These are phyloP conservation scores for Phytophthora litchii DNA, from an alignment of 352 stramenopile genomes.

Conservation along the genomic window DNA sequence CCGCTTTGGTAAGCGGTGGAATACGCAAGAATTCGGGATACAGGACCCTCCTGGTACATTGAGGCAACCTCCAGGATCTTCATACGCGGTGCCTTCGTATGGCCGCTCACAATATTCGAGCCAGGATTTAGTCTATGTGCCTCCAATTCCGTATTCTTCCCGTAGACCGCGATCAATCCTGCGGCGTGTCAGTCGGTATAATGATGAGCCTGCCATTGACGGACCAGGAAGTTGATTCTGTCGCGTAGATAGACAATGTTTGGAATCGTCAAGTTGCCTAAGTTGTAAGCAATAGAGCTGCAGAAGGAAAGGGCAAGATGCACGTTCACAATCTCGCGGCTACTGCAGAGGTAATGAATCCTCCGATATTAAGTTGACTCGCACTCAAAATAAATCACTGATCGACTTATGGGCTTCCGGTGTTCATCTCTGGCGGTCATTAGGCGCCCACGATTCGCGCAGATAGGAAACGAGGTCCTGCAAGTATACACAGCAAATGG, in stretches of 20 bases:
- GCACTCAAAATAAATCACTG: conserved; percentile 35
- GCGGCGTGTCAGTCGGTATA: conserved; percentile 61
- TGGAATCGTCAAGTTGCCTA: neutral
- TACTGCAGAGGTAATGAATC: conserved; percentile 9
- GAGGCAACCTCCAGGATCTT: conserved; percentile 10
- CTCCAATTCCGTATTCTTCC: conserved; percentile 28
- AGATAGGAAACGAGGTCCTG: conserved; percentile 66
- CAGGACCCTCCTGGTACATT: conserved; percentile 34
- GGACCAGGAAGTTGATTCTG: conserved; percentile 12
- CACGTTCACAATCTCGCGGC: conserved; percentile 10
- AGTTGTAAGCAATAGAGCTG: neutral
- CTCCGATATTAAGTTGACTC: conserved; percentile 2
- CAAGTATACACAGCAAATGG: conserved; percentile 3
- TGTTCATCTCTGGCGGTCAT: conserved; percentile 15
- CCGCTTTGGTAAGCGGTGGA: conserved; percentile 67
- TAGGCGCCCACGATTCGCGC: conserved; percentile 41
- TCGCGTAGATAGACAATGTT: neutral
- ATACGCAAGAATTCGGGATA: conserved; percentile 51
- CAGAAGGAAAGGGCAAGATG: neutral
- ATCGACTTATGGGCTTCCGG: neutral
- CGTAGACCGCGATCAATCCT: conserved; percentile 49
- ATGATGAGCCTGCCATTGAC: conserved; percentile 42
- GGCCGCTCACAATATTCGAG: conserved; percentile 32
- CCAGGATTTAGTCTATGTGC: conserved; percentile 14
- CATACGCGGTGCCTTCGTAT: conserved; percentile 30